Conservation (phyloP, 1,284 basidiomycete species). For the Golubevia sp. region DNA sequence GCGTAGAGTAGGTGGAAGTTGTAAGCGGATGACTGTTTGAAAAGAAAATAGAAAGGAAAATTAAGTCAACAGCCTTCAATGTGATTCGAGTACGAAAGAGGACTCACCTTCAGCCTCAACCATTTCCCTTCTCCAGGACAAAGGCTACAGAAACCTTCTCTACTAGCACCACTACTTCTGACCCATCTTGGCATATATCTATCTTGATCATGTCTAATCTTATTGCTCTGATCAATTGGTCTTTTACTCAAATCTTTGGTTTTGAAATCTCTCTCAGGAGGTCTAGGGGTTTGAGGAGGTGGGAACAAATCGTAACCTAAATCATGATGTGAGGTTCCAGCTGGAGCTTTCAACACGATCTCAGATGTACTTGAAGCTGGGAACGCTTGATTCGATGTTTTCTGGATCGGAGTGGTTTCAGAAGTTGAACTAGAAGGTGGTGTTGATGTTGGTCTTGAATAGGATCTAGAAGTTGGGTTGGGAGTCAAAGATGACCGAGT, state of each 20-base stretch:
- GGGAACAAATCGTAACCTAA: slow-evolving; percentile 37
- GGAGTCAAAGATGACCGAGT: no score
- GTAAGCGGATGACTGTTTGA: neutral
- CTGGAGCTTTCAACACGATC: slow-evolving; percentile 31
- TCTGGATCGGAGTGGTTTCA: no score
- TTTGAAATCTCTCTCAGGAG: slow-evolving; percentile 26
- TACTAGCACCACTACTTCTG: slow-evolving; percentile 28
- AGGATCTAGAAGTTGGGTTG: no score
- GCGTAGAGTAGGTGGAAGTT: slow-evolving; percentile 30
- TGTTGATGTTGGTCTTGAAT: no score
- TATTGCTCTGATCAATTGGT: slow-evolving; percentile 35
- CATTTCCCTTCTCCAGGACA: slow-evolving; percentile 36
- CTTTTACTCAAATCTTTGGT: slow-evolving; percentile 29
- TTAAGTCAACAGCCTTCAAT: neutral
- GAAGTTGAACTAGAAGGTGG: no score
- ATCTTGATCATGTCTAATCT: slow-evolving; percentile 37
- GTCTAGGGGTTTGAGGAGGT: slow-evolving; percentile 23
- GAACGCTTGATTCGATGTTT: no score
- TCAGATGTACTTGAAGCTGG: no score
- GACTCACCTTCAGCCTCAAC: slow-evolving; percentile 36
- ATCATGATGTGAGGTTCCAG: slow-evolving; percentile 33
- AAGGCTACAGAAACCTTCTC: slow-evolving; percentile 42
- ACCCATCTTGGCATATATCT: slow-evolving; percentile 44
- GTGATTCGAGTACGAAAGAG: neutral
- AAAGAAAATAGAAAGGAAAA: neutral